These are phyloP conservation scores for Erythrobasidium hasegawianum DNA, from an alignment of 1,284 basidiomycete species.

Conservation along the genomic window DNA sequence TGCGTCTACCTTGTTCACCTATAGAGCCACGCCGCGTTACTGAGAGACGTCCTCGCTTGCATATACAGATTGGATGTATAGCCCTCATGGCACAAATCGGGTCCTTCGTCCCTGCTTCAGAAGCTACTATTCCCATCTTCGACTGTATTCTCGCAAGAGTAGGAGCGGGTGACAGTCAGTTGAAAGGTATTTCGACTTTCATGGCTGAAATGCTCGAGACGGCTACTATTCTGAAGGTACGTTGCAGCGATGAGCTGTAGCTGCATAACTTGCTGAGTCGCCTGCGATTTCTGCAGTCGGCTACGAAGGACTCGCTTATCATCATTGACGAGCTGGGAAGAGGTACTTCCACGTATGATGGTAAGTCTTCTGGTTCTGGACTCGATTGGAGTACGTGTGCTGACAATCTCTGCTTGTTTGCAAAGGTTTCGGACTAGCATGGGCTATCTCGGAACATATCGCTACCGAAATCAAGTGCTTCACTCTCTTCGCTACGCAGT, in stretches of 20 bases:
- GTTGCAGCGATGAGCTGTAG: too few relatives aligned
- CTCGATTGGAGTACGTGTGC: too few relatives aligned
- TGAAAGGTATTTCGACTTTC: constrained; percentile 97
- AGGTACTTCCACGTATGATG: constrained; percentile 98
- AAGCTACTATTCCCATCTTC: constrained; percentile 83
- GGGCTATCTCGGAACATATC: constrained; percentile 99
- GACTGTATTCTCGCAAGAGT: constrained; percentile 95
- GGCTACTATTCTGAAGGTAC: constrained; percentile 83
- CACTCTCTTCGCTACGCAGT: constrained; percentile 82
- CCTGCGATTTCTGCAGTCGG: constrained; percentile 64
- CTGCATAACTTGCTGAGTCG: too few relatives aligned
- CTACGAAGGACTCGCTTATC: constrained; percentile 86
- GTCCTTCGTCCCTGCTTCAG: constrained; percentile 86
- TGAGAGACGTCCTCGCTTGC: constrained; percentile 37
- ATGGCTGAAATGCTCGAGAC: constrained; percentile 99
- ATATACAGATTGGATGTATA: constrained; percentile 80
- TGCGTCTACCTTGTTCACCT: constrained; percentile 38
- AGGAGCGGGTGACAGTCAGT: constrained; percentile 93
- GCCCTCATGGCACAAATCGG: constrained; percentile 93
- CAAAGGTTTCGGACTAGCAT: constrained; percentile 85
- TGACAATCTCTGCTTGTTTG: neutral
- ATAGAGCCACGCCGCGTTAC: neutral
- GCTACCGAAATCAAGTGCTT: constrained; percentile 85
- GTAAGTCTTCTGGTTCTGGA: too few relatives aligned
- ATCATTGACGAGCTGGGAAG: constrained; percentile 98